Conservation (phyloP, 306 rosid species). For the Begonia loranthoides region DNA sequence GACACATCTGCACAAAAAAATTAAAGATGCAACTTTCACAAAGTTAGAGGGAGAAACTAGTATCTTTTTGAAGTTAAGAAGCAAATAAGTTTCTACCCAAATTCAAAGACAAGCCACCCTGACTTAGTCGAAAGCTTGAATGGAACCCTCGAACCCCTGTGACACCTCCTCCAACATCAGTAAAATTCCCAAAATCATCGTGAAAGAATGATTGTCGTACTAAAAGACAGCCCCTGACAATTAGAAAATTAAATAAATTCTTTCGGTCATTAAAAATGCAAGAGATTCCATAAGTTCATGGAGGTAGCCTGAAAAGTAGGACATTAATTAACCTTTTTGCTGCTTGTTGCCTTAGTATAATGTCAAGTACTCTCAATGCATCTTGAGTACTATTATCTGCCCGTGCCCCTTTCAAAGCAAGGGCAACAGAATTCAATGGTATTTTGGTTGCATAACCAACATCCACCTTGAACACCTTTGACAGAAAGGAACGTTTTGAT, state of each 20-base stretch:
- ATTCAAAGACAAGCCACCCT: slow-evolving; percentile 68
- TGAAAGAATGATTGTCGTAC: slow-evolving; percentile 83
- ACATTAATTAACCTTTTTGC: slow-evolving; percentile 39
- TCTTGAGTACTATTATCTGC: slow-evolving; percentile 38
- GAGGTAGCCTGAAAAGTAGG: no score
- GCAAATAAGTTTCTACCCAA: slow-evolving; percentile 41
- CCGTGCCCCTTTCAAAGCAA: slow-evolving; percentile 37
- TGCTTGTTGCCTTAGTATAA: slow-evolving; percentile 67
- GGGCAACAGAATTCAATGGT: slow-evolving; percentile 43
- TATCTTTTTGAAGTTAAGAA: no score
- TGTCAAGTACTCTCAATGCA: slow-evolving; percentile 72
- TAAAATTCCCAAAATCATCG: slow-evolving; percentile 46
- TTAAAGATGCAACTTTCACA: background rate
- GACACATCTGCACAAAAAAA: slow-evolving; percentile 53
- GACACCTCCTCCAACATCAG: slow-evolving; percentile 81
- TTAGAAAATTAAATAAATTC: slow-evolving; percentile 1
- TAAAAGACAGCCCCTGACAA: slow-evolving; percentile 72
- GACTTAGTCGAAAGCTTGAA: slow-evolving; percentile 58
- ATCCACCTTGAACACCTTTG: slow-evolving; percentile 46
- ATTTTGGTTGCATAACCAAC: slow-evolving; percentile 47
- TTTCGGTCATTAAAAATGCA: no score
- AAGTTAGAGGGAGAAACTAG: no score
- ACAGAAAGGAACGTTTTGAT: slow-evolving; percentile 35
- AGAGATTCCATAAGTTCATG: no score
- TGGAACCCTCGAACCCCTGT: slow-evolving; percentile 60